Base-by-base conservation (phyloP, 495 filamentous ascomycete genomes). In the Penicillium canescens region DNA sequence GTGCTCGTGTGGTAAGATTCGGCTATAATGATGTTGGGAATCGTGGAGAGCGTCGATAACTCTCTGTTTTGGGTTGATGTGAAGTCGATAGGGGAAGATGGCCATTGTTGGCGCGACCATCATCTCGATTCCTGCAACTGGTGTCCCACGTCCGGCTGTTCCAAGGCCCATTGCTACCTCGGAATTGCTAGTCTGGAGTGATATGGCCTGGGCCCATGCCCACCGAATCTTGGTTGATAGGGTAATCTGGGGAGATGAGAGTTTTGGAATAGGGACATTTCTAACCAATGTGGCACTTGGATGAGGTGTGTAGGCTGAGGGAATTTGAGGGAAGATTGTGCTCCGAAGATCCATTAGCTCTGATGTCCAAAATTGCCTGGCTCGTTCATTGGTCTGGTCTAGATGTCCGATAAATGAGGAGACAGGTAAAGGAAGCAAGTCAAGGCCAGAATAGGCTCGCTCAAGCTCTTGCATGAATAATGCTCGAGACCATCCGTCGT, bases 81-180 rank as follows among this genome's bases (percentile, higher is more conserved):
- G 35, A 6, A 20, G 3, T 11, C 45, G 45, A 24, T 48, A 48
- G 16, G 45, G 45, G 45, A 48, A 48, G 20, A 48, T 48, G 6
- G 33, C 45, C 45, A 48, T n/a, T 24, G 45, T 48, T 37, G 45
- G 40, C 40, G 40, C 40, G 10, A 42, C 40, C 20, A 42, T 13
- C 6, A 4, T 42, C 20, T 42, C 40, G 10, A 42, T 42, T 42
- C 40, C 40, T 13, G 40, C 18, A 24, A 42, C 40, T 24, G 18
- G 40, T 13, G 40, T 42, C 1, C 40, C 40, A n/a, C 40, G 18
- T 24, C 40, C 40, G 24, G 40, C 40, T 23, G 40, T 42, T 23
- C 18, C 40, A 0, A 42, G 3, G 11, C 20, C 40, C 20, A 42
- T 42, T 24, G 40, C 20, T 3, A 42, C 40, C 18, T 42, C 40